Evolutionary conservation across 2,329 filamentous ascomycete species (phyloP), one percentile per base, ranked within the genome.

Genomic region (Alternaria longipes): DNA sequence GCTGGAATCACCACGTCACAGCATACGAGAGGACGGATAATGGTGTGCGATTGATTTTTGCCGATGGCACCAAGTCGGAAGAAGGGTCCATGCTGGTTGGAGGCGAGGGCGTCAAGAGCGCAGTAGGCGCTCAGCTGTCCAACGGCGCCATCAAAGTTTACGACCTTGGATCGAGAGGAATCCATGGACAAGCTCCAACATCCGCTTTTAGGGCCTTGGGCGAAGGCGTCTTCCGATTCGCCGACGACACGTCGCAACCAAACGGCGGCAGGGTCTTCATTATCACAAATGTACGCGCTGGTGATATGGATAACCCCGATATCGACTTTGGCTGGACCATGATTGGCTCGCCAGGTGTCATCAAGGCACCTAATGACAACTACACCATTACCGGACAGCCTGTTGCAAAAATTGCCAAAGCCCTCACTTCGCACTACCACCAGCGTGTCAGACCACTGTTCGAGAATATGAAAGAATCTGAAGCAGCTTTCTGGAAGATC

Each of bases 401-500:
- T 11, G 87, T 87, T 0, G 87, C 88, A 0, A 80, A 85, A 5
- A 82, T 90, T 1, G 86, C 87, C n/a, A 86, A 84, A 72, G 69
- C 74, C 1, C 74, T 90, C 0, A 84, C 85, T 0, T 71, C 77
- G 16, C 71, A 84, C 34, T 90, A 87, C 88, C 81, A 88, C 69
- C 80, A 84, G 12, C 80, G 83, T 3, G 75, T 90, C 46, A 83
- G 80, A 70, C 82, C 86, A 1, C 74, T 90, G 0, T 85, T 90
- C 60, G 85, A 89, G 6, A 67, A 87, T 36, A 89, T 89, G 85
- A 72, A 79, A 5, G 84, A 83, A 56, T 64, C 74, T 0, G 85
- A 90, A 64, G 85, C 87, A 0, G 87, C 88, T 0, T 90, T 90
- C 65, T 89, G 87, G 86, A 90, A 89, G 67, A 89, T 90, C 49